Percentiles rank a stretch among this genome's conserved stretches.
Conservation (phyloP, 108 stramenopile species). For the Skeletonema marinoi region DNA sequence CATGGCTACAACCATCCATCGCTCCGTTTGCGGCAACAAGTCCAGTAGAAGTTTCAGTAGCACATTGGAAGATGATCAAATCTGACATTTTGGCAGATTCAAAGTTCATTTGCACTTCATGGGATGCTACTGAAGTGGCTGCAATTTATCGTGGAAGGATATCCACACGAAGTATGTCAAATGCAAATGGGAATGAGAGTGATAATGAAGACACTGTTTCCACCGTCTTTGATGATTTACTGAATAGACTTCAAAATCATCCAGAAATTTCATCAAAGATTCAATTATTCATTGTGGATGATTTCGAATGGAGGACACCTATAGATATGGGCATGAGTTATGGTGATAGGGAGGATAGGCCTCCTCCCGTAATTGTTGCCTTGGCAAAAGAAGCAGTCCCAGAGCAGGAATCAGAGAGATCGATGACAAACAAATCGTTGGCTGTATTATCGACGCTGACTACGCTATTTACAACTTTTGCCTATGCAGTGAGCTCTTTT, state of each 20-base stretch:
- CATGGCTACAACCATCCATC: constrained; percentile 68
- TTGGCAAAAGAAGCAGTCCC: constrained; percentile 54
- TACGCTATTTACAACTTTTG: constrained; percentile 55
- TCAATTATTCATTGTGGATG: constrained; percentile 69
- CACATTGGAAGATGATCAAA: constrained; percentile 54
- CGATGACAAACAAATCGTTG: constrained; percentile 24
- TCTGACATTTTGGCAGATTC: constrained; percentile 56
- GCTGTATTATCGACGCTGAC: constrained; percentile 47
- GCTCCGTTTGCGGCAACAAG: constrained; percentile 54
- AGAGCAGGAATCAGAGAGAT: constrained; percentile 51
- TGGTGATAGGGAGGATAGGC: constrained; percentile 2
- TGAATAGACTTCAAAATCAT: constrained; percentile 41
- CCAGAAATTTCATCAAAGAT: constrained; percentile 47
- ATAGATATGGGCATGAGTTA: neutral
- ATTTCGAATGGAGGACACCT: constrained; percentile 57
- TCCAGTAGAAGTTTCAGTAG: constrained; percentile 34
- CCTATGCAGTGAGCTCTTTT: constrained; percentile 57
- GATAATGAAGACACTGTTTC: constrained; percentile 13
- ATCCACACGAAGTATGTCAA: neutral
- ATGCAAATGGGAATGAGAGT: neutral
- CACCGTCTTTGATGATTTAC: constrained; percentile 51
- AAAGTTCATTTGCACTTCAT: constrained; percentile 61
- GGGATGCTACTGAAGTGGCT: constrained; percentile 60
- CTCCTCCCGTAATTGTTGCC: constrained; percentile 68
- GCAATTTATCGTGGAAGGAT: constrained; percentile 71